Percentiles rank a stretch among this genome's conserved stretches.
phyloP scores from a whole-genome alignment of 225 moss, liverwort and hornwort genomes.

The Polytrichum formosum region DNA sequence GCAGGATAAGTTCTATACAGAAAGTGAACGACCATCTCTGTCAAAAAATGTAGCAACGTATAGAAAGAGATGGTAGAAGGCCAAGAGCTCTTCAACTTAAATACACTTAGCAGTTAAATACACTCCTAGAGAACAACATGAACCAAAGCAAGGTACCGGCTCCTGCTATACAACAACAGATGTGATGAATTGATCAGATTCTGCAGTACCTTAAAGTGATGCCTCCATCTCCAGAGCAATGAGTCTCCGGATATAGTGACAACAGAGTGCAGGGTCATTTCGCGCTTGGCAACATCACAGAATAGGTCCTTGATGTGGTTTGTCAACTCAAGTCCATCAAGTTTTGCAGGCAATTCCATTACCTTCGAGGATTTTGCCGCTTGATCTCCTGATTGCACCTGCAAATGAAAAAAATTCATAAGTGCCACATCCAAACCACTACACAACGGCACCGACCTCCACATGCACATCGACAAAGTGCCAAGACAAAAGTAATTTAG shows the following conservation, averaged over 20 bases:
- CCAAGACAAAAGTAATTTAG: too few species aligned
- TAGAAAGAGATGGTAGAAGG: background rate
- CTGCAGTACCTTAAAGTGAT: constrained; percentile 78
- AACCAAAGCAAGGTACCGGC: background rate
- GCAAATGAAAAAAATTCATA: constrained; percentile 5
- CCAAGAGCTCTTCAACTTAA: background rate
- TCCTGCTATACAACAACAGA: background rate
- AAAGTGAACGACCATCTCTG: background rate
- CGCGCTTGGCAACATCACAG: constrained; percentile 72
- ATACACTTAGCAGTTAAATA: background rate
- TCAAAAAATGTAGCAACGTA: background rate
- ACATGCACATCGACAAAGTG: background rate
- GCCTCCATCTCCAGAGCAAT: constrained; percentile 76
- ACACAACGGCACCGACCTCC: background rate
- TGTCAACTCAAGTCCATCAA: constrained; percentile 93
- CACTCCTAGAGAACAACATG: background rate
- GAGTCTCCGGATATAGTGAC: constrained; percentile 86
- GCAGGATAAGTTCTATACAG: too few species aligned
- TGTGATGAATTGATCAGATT: background rate
- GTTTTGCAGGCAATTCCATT: constrained; percentile 71
- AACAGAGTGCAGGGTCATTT: constrained; percentile 79
- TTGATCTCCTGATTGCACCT: constrained; percentile 85
- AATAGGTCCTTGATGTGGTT: constrained; percentile 85
- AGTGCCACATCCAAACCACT: background rate
- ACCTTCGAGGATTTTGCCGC: constrained; percentile 40